Conservation (phyloP, 768 basidiomycete species). For the Collybiopsis confluens region DNA sequence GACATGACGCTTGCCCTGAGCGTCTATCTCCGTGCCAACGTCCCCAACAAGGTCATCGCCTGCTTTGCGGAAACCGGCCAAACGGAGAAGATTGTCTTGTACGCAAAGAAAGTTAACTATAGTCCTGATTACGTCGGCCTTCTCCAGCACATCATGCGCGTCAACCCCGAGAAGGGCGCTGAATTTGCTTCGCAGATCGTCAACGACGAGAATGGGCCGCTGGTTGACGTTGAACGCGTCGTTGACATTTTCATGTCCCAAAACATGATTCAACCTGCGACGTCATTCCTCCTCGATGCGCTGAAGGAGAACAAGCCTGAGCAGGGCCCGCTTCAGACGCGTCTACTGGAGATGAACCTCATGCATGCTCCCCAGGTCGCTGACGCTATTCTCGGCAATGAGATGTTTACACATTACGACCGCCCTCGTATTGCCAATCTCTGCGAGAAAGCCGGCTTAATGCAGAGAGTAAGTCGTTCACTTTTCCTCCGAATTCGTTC, state of each 20-base stretch:
- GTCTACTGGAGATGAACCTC: constrained; percentile 96
- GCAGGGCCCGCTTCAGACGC: constrained; percentile 93
- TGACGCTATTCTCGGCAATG: constrained; percentile 96
- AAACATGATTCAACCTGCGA: constrained; percentile 99
- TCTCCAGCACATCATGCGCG: constrained; percentile 93
- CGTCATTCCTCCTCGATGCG: constrained; percentile 94
- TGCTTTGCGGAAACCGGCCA: constrained; percentile 99
- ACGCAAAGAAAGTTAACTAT: constrained; percentile 96
- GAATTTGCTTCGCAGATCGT: constrained; percentile 95
- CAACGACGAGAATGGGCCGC: constrained; percentile 88
- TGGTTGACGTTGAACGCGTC: constrained; percentile 93
- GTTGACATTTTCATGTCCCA: constrained; percentile 99
- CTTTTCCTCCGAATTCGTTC: neutral
- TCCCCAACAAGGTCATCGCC: constrained; percentile 97
- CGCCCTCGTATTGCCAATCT: constrained; percentile 95
- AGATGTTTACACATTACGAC: constrained; percentile 98
- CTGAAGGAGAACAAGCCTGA: constrained; percentile 98
- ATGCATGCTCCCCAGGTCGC: constrained; percentile 97
- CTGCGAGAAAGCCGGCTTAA: constrained; percentile 94
- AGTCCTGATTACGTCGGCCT: constrained; percentile 89
- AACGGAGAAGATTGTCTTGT: constrained; percentile 95
- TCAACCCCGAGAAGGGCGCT: constrained; percentile 95
- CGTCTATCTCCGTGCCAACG: constrained; percentile 95
- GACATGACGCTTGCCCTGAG: constrained; percentile 98
- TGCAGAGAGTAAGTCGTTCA: constrained; percentile 70